Evolutionary conservation across 2,329 filamentous ascomycete genomes (phyloP).

Genomic region (Lizonia empirigonia): DNA sequence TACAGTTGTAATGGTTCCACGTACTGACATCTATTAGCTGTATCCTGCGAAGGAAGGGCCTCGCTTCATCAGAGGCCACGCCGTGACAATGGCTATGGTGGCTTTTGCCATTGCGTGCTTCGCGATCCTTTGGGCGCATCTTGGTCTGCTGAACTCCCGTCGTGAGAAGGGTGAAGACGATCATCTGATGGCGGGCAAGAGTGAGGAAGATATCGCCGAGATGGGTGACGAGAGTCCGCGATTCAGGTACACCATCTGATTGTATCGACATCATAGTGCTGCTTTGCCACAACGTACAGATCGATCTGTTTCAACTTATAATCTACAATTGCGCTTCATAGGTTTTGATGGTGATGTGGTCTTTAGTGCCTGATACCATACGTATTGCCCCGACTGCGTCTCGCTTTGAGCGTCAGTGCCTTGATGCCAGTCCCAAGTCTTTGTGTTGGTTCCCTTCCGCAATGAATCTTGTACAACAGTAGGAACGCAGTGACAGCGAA

Average conservation of each 20-base stretch:
- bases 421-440: too few species aligned
- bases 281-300: too few species aligned
- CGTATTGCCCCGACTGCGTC: too few species aligned
- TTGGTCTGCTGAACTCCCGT: conserved; percentile 45
- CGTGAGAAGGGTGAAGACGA: conserved; percentile 51
- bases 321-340: too few species aligned
- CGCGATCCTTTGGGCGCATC: conserved; percentile 47
- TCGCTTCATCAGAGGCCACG: conserved; percentile 58
- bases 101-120: conserved; percentile 49
- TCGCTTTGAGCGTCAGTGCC: too few species aligned
- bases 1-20: background rate
- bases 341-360: too few species aligned
- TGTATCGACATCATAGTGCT: too few species aligned
- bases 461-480: too few species aligned
- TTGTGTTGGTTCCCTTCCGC: too few species aligned
- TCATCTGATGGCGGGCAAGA: conserved; percentile 48
- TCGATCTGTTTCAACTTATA: too few species aligned
- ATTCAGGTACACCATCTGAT: conserved; percentile 50
- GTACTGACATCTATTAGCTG: conserved; percentile 41
- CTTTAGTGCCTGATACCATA: too few species aligned
- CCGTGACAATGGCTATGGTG: conserved; percentile 58
- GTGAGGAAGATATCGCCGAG: conserved; percentile 51
- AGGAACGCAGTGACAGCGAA: too few species aligned
- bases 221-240: conserved; percentile 54
- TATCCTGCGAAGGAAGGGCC: conserved; percentile 55